Evolutionary conservation across 2,329 filamentous ascomycete species (phyloP).

Genomic region (Claviceps sp.): DNA sequence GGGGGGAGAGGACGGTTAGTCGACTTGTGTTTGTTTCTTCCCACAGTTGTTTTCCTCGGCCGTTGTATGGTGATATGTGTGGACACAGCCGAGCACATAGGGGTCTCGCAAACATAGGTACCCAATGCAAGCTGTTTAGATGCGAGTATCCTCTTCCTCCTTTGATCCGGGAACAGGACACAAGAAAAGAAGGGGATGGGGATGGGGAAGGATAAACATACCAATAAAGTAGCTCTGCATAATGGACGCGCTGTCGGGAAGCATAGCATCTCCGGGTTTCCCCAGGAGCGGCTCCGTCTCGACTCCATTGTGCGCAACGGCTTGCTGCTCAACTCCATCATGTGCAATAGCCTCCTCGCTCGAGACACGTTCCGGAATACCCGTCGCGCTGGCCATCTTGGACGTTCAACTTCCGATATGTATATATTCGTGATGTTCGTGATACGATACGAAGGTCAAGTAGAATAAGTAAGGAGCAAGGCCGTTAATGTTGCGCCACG

Average conservation of each 20-base stretch:
- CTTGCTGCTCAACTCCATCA: too few species aligned
- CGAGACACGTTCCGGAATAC: slow-evolving; percentile 40
- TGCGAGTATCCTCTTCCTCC: background rate
- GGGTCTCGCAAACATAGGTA: too few species aligned
- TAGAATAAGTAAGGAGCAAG: too few species aligned
- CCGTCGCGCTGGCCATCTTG: slow-evolving; percentile 55
- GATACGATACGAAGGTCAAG: too few species aligned
- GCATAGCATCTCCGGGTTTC: slow-evolving; percentile 57
- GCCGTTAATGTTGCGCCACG: too few species aligned
- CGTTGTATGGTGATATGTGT: too few species aligned
- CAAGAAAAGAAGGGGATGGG: background rate
- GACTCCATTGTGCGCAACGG: slow-evolving; percentile 10
- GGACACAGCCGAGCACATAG: too few species aligned
- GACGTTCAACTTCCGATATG: background rate
- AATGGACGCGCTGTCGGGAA: slow-evolving; percentile 50
- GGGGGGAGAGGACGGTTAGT: background rate
- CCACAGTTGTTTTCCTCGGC: too few species aligned
- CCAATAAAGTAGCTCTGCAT: slow-evolving; percentile 62
- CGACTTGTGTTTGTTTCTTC: too few species aligned
- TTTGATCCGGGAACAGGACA: background rate
- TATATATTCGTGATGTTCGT: background rate
- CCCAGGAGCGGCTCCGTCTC: slow-evolving; percentile 34
- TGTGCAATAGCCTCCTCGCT: slow-evolving; percentile 8
- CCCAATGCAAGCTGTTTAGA: background rate
- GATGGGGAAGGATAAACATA: slow-evolving; percentile 21